Evolutionary conservation across 164 flowering plant genomes (phyloP).

Genomic region (Tetrastigma voinierianum): DNA sequence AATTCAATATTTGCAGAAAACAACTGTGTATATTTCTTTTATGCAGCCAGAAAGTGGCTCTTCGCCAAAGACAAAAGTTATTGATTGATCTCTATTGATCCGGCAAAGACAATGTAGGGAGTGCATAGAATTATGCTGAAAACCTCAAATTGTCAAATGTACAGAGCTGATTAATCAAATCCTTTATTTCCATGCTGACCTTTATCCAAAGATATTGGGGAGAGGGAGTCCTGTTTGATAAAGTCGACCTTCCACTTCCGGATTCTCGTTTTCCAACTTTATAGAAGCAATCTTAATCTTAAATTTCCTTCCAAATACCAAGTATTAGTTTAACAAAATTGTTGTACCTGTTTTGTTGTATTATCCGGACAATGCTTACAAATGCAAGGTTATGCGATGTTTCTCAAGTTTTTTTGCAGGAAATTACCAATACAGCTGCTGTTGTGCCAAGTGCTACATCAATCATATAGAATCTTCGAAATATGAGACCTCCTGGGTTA

Average conservation of each 20-base stretch:
- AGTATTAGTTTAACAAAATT: not conserved
- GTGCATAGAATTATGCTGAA: constrained; percentile 27
- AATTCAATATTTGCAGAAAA: not conserved
- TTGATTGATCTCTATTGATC: too few species aligned
- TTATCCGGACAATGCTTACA: too few species aligned
- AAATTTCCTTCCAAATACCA: not conserved
- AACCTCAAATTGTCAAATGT: constrained; percentile 33
- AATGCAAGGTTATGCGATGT: too few species aligned
- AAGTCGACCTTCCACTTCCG: constrained; percentile 7
- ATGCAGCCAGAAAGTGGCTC: too few species aligned
- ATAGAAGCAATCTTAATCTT: constrained; percentile 3
- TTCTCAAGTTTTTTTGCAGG: too few species aligned
- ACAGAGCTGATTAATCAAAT: constrained; percentile 41
- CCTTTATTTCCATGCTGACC: constrained; percentile 23
- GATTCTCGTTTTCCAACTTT: constrained; percentile 2
- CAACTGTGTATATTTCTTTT: not conserved
- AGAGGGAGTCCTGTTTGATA: constrained; percentile 15
- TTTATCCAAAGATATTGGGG: constrained; percentile 11
- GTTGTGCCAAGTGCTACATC: too few species aligned
- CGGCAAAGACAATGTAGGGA: constrained; percentile 58
- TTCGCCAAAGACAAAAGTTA: too few species aligned
- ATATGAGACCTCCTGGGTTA: not conserved
- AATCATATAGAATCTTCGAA: too few species aligned
- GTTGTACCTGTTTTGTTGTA: not conserved
- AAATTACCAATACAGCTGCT: too few species aligned